phyloP scores from a whole-genome alignment of 495 filamentous ascomycete genomes.

The Penicillium coffeae region DNA sequence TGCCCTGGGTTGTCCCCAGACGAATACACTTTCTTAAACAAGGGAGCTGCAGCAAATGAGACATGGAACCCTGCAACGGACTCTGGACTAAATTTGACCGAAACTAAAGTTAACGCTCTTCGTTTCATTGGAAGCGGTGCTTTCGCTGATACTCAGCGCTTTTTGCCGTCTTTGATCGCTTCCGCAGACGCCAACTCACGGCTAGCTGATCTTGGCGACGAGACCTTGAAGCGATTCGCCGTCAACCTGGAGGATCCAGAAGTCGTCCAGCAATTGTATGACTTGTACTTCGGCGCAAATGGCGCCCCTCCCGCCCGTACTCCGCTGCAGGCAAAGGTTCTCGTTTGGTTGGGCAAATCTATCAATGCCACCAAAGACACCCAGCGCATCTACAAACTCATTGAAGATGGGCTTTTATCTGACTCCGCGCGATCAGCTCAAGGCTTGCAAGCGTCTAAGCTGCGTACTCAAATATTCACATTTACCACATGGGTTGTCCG shows the following conservation, averaged over 20 bases:
- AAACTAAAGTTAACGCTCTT: conserved; percentile 63
- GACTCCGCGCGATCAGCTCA: conserved; percentile 45
- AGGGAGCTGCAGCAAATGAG: conserved; percentile 53
- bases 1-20: conserved; percentile 67
- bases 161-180: conserved; percentile 79
- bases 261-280: conserved; percentile 61
- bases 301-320: conserved; percentile 55
- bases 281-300: conserved; percentile 60
- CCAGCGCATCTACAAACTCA: conserved; percentile 59
- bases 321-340: conserved; percentile 70
- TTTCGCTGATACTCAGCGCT: conserved; percentile 74
- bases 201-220: conserved; percentile 75
- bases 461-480: conserved; percentile 79
- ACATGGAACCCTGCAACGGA: conserved; percentile 60
- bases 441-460: conserved; percentile 66
- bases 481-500: conserved; percentile 86
- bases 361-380: conserved; percentile 61
- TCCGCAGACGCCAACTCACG: conserved; percentile 77
- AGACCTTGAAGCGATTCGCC: conserved; percentile 71
- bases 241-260: conserved; percentile 64
- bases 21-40: conserved; percentile 70
- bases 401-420: conserved; percentile 60
- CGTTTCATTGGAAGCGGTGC: conserved; percentile 77
- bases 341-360: conserved; percentile 74
- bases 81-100: conserved; percentile 60